A percentile compares a stretch with the other conserved stretches of the same genome.
Evolutionary conservation across 2,329 filamentous ascomycete species (phyloP).

Genomic region (Chaetomium olivaceum): DNA sequence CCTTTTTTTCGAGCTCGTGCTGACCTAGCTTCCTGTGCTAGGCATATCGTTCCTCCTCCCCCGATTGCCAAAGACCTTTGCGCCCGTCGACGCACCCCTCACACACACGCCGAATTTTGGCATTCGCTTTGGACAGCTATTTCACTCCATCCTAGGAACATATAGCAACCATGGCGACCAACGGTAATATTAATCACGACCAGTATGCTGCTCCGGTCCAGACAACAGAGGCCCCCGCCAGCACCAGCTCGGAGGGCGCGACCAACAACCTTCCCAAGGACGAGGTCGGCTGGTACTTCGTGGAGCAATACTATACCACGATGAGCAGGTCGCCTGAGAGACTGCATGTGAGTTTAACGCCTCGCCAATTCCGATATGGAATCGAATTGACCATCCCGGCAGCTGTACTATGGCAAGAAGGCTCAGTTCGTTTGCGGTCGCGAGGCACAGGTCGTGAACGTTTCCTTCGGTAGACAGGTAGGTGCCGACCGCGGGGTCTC

Average conservation of each 20-base stretch:
- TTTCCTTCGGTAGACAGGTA: slow-evolving; percentile 86
- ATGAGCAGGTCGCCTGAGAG: slow-evolving; percentile 92
- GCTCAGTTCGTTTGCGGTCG: slow-evolving; percentile 93
- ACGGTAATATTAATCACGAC: slow-evolving; percentile 54
- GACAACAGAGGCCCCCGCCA: slow-evolving; percentile 38
- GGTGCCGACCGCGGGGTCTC: slow-evolving; percentile 37
- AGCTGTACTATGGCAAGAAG: slow-evolving; percentile 94
- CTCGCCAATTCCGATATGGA: background rate
- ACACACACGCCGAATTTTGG: slow-evolving; percentile 24
- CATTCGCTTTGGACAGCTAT: slow-evolving; percentile 21
- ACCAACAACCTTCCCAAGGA: slow-evolving; percentile 69
- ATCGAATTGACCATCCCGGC: slow-evolving; percentile 17
- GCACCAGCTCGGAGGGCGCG: slow-evolving; percentile 35
- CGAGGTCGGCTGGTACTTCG: slow-evolving; percentile 98
- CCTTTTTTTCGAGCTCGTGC: slow-evolving; percentile 3
- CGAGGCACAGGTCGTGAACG: slow-evolving; percentile 84
- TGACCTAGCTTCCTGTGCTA: slow-evolving; percentile 13
- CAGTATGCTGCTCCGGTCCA: slow-evolving; percentile 42
- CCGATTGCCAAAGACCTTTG: background rate
- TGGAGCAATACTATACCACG: slow-evolving; percentile 98
- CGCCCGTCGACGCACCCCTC: slow-evolving; percentile 11
- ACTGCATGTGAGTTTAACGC: slow-evolving; percentile 65
- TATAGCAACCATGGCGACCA: slow-evolving; percentile 54
- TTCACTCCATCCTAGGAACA: slow-evolving; percentile 13
- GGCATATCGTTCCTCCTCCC: background rate